phyloP scores from a whole-genome alignment of 148 eudicot genomes.

The Silene uniflora region DNA sequence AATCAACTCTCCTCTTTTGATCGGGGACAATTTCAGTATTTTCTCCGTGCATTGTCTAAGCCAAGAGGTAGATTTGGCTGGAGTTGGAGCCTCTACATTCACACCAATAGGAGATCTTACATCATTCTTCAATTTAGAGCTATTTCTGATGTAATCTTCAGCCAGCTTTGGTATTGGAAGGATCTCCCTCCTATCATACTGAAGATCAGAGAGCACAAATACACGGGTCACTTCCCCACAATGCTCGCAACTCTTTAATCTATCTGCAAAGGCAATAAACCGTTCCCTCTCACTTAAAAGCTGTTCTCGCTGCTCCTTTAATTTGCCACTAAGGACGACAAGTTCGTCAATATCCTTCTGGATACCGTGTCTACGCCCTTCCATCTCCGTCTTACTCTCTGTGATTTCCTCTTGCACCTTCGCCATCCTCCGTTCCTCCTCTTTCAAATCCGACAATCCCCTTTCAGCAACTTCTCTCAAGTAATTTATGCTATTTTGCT shows the following conservation, averaged over 20 bases:
- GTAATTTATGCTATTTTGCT: constrained; percentile 53
- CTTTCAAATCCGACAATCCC: constrained; percentile 76
- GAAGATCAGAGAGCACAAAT: constrained; percentile 74
- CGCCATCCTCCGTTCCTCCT: constrained; percentile 48
- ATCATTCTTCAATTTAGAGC: constrained; percentile 35
- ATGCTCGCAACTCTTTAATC: constrained; percentile 52
- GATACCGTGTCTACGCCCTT: constrained; percentile 66
- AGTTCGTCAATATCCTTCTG: constrained; percentile 82
- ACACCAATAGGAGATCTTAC: constrained; percentile 38
- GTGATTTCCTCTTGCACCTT: constrained; percentile 62
- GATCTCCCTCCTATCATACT: constrained; percentile 49
- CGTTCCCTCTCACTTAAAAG: constrained; percentile 77
- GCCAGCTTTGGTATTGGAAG: constrained; percentile 59
- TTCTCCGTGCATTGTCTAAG: constrained; percentile 77
- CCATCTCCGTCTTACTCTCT: constrained; percentile 63
- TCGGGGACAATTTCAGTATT: constrained; percentile 68
- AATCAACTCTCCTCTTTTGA: constrained; percentile 50
- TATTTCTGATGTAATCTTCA: constrained; percentile 57
- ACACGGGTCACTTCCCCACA: constrained; percentile 72
- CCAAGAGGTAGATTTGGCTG: constrained; percentile 74
- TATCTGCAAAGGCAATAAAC: constrained; percentile 70
- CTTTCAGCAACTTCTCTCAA: constrained; percentile 54
- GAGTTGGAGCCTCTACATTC: constrained; percentile 42
- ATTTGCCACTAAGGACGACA: constrained; percentile 60
- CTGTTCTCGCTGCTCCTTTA: constrained; percentile 88